Conservation (phyloP, 192 early-diverging fungal genomes). For the Borealophlyctis nickersoniae region DNA sequence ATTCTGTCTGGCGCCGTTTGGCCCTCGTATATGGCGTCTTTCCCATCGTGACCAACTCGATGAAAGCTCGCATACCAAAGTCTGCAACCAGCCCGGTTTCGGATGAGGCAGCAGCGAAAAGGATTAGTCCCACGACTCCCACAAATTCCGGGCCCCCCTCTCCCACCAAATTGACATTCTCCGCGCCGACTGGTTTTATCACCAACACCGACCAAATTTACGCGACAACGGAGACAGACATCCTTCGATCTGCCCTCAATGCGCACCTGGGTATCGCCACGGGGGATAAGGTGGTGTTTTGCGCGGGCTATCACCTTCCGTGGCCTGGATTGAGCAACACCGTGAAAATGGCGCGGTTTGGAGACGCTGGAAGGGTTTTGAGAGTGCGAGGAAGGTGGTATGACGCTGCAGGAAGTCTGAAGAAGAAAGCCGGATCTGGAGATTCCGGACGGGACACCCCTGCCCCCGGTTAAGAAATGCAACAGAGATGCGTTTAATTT, state of each 20-base stretch:
- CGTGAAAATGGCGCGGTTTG: slow-evolving; percentile 37
- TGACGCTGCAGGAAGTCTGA: no score
- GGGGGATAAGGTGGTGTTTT: slow-evolving; percentile 46
- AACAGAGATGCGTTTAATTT: no score
- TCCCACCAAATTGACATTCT: slow-evolving; percentile 4
- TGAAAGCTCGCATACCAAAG: slow-evolving; percentile 18
- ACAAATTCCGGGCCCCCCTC: background rate
- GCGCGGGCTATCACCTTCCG: slow-evolving; percentile 40
- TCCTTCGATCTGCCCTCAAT: slow-evolving; percentile 15
- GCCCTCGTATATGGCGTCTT: slow-evolving; percentile 39
- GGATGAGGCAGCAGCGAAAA: background rate
- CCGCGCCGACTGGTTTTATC: background rate
- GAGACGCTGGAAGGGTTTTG: slow-evolving; percentile 23
- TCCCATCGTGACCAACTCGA: slow-evolving; percentile 36
- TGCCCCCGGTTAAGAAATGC: no score
- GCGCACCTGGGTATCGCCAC: slow-evolving; percentile 18
- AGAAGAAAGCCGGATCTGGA: no score
- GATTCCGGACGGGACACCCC: no score
- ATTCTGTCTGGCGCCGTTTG: slow-evolving; percentile 39
- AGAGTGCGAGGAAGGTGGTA: background rate
- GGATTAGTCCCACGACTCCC: background rate
- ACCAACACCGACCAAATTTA: slow-evolving; percentile 48
- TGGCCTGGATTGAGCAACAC: slow-evolving; percentile 51
- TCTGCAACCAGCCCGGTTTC: background rate
- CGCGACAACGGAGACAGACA: slow-evolving; percentile 45